Evolutionary conservation across 805 yeast species (phyloP), one percentile per base, ranked within the genome.

Genomic region (Jamesozyma spencerorum): DNA sequence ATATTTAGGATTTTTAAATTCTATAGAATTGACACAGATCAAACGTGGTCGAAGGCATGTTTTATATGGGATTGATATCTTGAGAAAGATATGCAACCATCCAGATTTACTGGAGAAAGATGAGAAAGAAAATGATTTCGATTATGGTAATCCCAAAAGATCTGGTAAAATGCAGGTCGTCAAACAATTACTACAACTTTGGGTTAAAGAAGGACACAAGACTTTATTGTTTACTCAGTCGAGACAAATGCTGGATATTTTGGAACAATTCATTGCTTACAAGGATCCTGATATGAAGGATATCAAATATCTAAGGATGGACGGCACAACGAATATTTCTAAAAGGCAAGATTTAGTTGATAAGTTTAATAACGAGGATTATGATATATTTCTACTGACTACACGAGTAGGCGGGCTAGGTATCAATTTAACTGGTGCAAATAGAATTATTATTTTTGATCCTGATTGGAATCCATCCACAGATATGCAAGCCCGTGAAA

Each of bases 401-500:
- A 92, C 98, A 0, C 76, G 90, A 53, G 98, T 92, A 5, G 98
- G 98, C 17, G 98, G 98, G 0, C 65, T 92, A 31, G 98, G 98
- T 17, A 85, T 90, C 1, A 90, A 90, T 58, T 60, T 90, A 35
- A 90, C 96, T 0, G 97, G 97, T 3, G 97, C 98, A 0, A 87
- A 87, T 49, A 66, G 97, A 34, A 96, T 90, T 11, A 85, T 90
- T 18, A 90, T 90, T 13, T 90, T 74, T 57, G 98, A 90, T 54
- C 98, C 98, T 0, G 97, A 92, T 62, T 90, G 98, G 98, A 90
- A 90, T 55, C 98, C 98, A 1, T 86, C 96, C 1, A 92, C 97
- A 0, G 98, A 90, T 65, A 72, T 88, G 44, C 98, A 90, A 62
- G 98, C 98, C 0, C 70, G 97, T 44, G 98, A 90, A 58, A 65